A percentile compares a stretch with the other conserved stretches of the same genome.
phyloP scores from a whole-genome alignment of 1,284 basidiomycete species.

The Irpex sp. region DNA sequence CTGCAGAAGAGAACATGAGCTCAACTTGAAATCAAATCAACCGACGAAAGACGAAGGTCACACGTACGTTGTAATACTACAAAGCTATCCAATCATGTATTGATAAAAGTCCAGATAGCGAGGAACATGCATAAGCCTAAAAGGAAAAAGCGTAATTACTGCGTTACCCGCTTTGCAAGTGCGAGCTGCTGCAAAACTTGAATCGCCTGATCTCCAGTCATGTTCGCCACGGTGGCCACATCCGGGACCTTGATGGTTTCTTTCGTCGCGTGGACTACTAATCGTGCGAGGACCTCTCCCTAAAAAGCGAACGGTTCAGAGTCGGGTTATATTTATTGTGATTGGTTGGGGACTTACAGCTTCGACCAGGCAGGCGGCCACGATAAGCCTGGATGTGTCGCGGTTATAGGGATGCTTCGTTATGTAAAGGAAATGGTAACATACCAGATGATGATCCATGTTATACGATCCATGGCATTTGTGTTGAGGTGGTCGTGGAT shows the following conservation, averaged over 20 bases:
- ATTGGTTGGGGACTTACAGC: constrained; percentile 41
- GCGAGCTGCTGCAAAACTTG: constrained; percentile 8
- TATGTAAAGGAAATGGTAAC: constrained; percentile 10
- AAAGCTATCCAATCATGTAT: background rate
- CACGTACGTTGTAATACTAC: background rate
- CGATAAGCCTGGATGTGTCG: constrained; percentile 64
- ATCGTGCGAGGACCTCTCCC: constrained; percentile 17
- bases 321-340: background rate
- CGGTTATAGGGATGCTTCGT: background rate
- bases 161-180: background rate
- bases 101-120: background rate
- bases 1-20: too few species aligned
- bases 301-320: background rate
- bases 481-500: constrained; percentile 95
- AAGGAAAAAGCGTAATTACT: background rate
- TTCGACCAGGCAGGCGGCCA: constrained; percentile 84
- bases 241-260: constrained; percentile 2
- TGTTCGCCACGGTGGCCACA: constrained; percentile 7
- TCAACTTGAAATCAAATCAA: background rate
- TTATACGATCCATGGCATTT: constrained; percentile 89
- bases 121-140: background rate
- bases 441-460: constrained; percentile 93
- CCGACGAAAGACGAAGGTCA: background rate
- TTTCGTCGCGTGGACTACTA: constrained; percentile 13
- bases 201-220: constrained; percentile 13